phyloP scores from a whole-genome alignment of 345 rosid species.

The Aquilaria malaccensis region DNA sequence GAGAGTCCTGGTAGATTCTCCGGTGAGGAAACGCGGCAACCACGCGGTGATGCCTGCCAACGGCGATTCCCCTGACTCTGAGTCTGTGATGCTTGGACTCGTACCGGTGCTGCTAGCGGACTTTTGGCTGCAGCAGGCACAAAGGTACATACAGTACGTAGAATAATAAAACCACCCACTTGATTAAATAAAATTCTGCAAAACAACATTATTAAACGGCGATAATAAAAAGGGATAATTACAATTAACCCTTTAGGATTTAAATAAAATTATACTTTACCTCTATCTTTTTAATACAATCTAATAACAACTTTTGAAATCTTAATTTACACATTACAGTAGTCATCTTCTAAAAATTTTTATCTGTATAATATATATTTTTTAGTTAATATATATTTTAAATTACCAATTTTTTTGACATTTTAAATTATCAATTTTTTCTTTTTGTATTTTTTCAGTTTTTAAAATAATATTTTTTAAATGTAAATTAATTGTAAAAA shows the following conservation, averaged over 20 bases:
- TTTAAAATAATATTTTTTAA: not conserved
- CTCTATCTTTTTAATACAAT: too few species aligned
- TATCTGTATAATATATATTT: too few species aligned
- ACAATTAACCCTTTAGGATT: not conserved
- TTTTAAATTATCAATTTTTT: too few species aligned
- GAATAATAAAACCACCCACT: not conserved
- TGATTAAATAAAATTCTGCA: not conserved
- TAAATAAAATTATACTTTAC: too few species aligned
- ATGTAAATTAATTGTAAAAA: too few species aligned
- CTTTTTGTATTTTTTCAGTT: not conserved
- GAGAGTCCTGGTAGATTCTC: slow-evolving; percentile 24
- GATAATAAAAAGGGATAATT: not conserved
- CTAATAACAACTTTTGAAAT: too few species aligned
- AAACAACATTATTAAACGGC: too few species aligned
- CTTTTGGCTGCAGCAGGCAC: slow-evolving; percentile 35
- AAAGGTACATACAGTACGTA: too few species aligned
- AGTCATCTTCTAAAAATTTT: too few species aligned
- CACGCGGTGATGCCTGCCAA: slow-evolving; percentile 23
- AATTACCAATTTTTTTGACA: too few species aligned
- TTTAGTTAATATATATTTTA: too few species aligned
- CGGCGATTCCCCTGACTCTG: slow-evolving; percentile 23
- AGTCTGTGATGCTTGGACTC: slow-evolving; percentile 14
- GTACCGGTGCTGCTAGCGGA: slow-evolving; percentile 35
- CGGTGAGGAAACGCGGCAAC: slow-evolving; percentile 36
- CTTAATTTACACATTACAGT: too few species aligned